Percentiles rank a stretch among this genome's conserved stretches.
Evolutionary conservation across 495 filamentous ascomycete genomes (phyloP).

Genomic region (Cladorrhinum samala): DNA sequence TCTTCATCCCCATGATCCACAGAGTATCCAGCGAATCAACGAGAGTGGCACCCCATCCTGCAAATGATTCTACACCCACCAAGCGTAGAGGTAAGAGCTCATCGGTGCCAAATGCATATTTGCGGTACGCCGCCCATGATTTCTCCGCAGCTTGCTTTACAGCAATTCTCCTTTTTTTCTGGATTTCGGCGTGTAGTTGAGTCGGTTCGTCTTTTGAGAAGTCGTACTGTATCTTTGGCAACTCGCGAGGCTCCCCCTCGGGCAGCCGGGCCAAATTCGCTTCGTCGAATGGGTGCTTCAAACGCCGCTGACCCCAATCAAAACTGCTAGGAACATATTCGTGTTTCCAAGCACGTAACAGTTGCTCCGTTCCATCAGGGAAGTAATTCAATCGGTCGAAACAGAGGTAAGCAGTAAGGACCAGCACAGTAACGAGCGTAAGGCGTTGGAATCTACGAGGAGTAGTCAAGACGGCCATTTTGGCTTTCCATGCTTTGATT

Average conservation of each 20-base stretch:
- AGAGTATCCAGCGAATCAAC: constrained; percentile 82
- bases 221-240: constrained; percentile 37
- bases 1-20: constrained; percentile 83
- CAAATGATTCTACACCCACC: constrained; percentile 57
- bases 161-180: constrained; percentile 21
- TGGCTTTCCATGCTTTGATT: constrained; percentile 7
- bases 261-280: constrained; percentile 28
- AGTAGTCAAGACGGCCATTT: constrained; percentile 20
- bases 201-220: constrained; percentile 30
- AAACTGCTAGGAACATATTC: constrained; percentile 32
- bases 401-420: constrained; percentile 14
- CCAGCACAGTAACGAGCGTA: constrained; percentile 13
- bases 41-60: constrained; percentile 81
- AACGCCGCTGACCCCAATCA: constrained; percentile 36
- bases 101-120: constrained; percentile 69
- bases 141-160: constrained; percentile 64
- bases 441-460: constrained; percentile 23
- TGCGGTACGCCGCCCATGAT: constrained; percentile 69
- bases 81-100: constrained; percentile 63
- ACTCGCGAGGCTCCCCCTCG: constrained; percentile 23
- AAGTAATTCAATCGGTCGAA: background rate
- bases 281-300: constrained; percentile 29
- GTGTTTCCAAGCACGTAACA: constrained; percentile 6
- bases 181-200: constrained; percentile 24
- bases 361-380: too few species aligned